Percentiles rank a stretch among this genome's conserved stretches.
Evolutionary conservation across 1,284 basidiomycete genomes (phyloP).

Genomic region (Polyporus tsugae): DNA sequence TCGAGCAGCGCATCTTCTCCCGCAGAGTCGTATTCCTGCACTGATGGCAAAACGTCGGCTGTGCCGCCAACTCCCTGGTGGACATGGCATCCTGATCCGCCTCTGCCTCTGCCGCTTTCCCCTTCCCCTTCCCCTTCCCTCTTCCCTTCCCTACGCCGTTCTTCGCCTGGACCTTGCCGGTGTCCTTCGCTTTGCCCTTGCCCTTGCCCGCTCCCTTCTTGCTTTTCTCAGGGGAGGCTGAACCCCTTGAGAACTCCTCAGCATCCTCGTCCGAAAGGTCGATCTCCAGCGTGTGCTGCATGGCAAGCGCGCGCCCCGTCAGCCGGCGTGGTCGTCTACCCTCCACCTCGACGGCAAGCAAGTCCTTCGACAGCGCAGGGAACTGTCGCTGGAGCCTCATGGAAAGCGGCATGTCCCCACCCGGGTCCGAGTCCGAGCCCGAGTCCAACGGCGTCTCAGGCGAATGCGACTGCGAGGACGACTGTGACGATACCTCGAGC

Average conservation of each 20-base stretch:
- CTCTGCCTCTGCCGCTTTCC: background rate
- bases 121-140: conserved; percentile 23
- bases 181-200: conserved; percentile 15
- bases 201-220: conserved; percentile 14
- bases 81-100: background rate
- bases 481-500: background rate
- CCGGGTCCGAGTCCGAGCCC: background rate
- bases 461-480: background rate
- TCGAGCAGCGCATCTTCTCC: conserved; percentile 41
- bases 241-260: background rate
- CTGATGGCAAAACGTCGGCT: conserved; percentile 40
- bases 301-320: conserved; percentile 16
- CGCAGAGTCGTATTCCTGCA: conserved; percentile 32
- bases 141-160: conserved; percentile 8
- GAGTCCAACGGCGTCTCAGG: background rate
- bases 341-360: background rate
- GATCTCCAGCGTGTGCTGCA: background rate
- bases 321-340: conserved; percentile 11
- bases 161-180: conserved; percentile 13
- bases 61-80: conserved; percentile 15
- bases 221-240: background rate
- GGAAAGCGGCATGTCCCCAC: conserved; percentile 13
- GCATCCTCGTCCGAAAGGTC: background rate
- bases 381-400: conserved; percentile 11
- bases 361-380: conserved; percentile 7